These are phyloP conservation scores for Cutaneotrichosporon sp. DNA, from an alignment of 1,284 basidiomycete species.

Conservation along the genomic window DNA sequence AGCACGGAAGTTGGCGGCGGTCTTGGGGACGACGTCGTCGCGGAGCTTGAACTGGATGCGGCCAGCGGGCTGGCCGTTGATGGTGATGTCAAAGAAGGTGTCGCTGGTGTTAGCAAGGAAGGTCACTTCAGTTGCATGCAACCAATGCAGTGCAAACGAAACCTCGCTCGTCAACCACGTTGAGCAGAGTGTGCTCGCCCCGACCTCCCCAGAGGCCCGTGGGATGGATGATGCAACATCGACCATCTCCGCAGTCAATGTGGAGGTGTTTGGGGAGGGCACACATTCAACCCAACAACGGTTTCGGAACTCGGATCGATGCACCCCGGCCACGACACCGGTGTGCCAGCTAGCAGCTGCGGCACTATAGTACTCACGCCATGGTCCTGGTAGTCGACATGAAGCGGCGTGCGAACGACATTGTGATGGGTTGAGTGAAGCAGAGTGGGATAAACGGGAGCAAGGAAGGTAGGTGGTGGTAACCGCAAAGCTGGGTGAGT, in stretches of 20 bases:
- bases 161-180: background rate
- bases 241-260: too few relatives aligned
- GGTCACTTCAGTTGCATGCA: too few relatives aligned
- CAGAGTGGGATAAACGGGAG: background rate
- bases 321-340: too few relatives aligned
- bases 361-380: constrained; percentile 49
- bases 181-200: too few relatives aligned
- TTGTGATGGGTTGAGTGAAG: constrained; percentile 16
- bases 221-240: too few relatives aligned
- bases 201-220: too few relatives aligned
- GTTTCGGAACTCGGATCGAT: too few relatives aligned
- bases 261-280: background rate
- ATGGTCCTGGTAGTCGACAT: constrained; percentile 44
- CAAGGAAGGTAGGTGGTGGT: background rate
- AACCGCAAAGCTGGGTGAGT: constrained; percentile 5
- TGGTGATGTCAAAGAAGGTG: constrained; percentile 76
- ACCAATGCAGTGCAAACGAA: background rate
- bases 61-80: constrained; percentile 66
- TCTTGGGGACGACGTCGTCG: constrained; percentile 56
- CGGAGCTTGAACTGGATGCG: constrained; percentile 66
- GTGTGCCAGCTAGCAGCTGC: too few relatives aligned
- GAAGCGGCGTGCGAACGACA: constrained; percentile 52
- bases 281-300: background rate
- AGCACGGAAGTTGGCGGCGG: constrained; percentile 90
- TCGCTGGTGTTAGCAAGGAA: constrained; percentile 29